Base-by-base conservation (phyloP, 257 asterid species). In the Agastache rugosa region DNA sequence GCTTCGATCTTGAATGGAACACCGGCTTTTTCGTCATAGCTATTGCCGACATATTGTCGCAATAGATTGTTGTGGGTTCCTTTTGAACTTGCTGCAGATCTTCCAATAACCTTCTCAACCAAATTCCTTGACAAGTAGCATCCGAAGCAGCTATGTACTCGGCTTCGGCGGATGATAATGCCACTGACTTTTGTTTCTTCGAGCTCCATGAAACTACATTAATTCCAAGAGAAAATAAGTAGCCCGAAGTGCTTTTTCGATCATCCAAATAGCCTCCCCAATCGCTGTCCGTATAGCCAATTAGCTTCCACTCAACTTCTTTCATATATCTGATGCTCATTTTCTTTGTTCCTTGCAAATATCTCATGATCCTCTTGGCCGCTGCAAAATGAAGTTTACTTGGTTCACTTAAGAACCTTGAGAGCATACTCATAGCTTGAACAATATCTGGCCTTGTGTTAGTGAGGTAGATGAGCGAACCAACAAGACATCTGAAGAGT, bases 381-480 rank as follows among this genome's bases (percentile, higher is more conserved):
- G 20, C 27, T 61, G 14, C 47, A 61, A 61, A 34, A 61, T 61
- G 67, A 34, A 61, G 14, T 11, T 61, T 61, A 61, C 15, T 61
- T 34, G 27, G 67, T 16, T 56, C 67, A 16, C 6, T 34, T 8
- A 61, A 31, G 45, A 61, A 31, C 25, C 27, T 31, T 31, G 67
- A 61, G 25, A 61, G 23, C 44, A 61, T 31, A 34, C 67, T 61
- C 1, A 31, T 25, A 2, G 8, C 25, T 15, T 61, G 45, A 34
- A 61, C 67, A 61, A 61, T 59, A 59, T 31, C 47, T 2, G 45
- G 47, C 27, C 67, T 31, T 15, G 45, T 29, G 45, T 61, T 47
- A 5, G 53, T 29, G 22, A 61, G 23, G 45, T 61, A 61, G 25
- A 61, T 61, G 2, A 31, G 23, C 3, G 67, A 61, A 0, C 67